These are phyloP conservation scores for Echites panduratus DNA, from an alignment of 257 asterid genomes.

Conservation along the genomic window DNA sequence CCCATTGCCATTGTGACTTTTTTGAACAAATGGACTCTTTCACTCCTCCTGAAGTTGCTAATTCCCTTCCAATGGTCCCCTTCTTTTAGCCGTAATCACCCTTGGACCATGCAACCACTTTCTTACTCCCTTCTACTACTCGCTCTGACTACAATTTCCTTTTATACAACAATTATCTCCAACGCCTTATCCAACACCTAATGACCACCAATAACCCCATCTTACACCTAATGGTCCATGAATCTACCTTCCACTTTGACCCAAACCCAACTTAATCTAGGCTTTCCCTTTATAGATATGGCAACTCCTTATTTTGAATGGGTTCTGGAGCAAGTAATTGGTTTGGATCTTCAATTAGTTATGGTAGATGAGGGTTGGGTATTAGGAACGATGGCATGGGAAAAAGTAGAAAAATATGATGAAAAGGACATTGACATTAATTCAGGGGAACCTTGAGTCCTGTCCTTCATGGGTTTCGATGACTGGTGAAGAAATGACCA, in stretches of 20 bases:
- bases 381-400: constrained; percentile 85
- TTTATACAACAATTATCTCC: constrained; percentile 63
- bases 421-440: constrained; percentile 57
- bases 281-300: too few relatives aligned
- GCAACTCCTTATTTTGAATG: too few relatives aligned
- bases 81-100: constrained; percentile 17
- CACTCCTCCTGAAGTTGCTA: constrained; percentile 25
- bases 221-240: too few relatives aligned
- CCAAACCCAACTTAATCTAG: too few relatives aligned
- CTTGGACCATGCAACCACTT: constrained; percentile 15
- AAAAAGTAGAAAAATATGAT: constrained; percentile 60
- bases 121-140: constrained; percentile 22
- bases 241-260: too few relatives aligned
- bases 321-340: too few relatives aligned
- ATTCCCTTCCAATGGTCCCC: constrained; percentile 16
- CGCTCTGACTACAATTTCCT: constrained; percentile 68
- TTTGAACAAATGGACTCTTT: constrained; percentile 67
- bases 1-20: constrained; percentile 73
- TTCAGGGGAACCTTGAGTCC: constrained; percentile 81
- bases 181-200: constrained; percentile 70
- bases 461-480: constrained; percentile 88
- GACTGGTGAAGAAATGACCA: constrained; percentile 55
- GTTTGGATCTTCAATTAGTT: too few relatives aligned
- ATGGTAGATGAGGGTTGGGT: constrained; percentile 92
- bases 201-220: too few relatives aligned